Base-by-base conservation (phyloP, 116 monocot species). In the Posidonia oceanica region DNA sequence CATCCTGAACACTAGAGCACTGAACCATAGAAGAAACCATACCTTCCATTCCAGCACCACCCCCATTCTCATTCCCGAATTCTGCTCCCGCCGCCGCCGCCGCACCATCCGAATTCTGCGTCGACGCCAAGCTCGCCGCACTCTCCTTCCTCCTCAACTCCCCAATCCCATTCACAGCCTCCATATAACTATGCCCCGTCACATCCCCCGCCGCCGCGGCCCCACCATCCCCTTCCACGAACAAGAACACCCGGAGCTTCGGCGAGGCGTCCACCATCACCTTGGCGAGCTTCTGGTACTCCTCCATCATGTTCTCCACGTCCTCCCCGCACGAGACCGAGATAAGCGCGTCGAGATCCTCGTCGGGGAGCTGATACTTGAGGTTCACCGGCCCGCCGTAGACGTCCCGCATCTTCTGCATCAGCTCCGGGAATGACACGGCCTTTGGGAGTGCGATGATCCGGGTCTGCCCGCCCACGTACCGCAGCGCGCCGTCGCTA, bases 261-360 rank as follows among this genome's bases (percentile, higher is more conserved):
- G 38, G 48, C 1, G 77, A 56, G 39, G 56, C 54, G 4, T 70
- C 85, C 13, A 38, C 65, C n/a, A 61, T 23, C 39, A 52, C 78
- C 48, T 11, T 4, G 42, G 42, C 29, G 44, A 95, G 72, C 79
- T 84, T 83, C 5, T 90, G 93, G 72, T 87, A 89, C 80, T 98
- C 97, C 29, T 92, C 93, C 80, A 92, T 75, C 97, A 98, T 98
- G 77, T 93, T 92, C 48, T 98, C 92, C 56, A 98, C 75, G 61
- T 98, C 97, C 74, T 98, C 97, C 3, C 76, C 42, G 39, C 77
- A 80, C 57, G 90, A 86, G 39, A 98, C 89, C 13, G 97, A 82
- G 76, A 98, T 82, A 48, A 98, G 82, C 8, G 89, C 72, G 66
- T 98, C 97, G 54, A 98, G 85, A 60, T 88, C 97, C 75, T 92